Conservation (phyloP, 176 grass and related monocot genomes). For the Tillandsia leiboldiana region DNA sequence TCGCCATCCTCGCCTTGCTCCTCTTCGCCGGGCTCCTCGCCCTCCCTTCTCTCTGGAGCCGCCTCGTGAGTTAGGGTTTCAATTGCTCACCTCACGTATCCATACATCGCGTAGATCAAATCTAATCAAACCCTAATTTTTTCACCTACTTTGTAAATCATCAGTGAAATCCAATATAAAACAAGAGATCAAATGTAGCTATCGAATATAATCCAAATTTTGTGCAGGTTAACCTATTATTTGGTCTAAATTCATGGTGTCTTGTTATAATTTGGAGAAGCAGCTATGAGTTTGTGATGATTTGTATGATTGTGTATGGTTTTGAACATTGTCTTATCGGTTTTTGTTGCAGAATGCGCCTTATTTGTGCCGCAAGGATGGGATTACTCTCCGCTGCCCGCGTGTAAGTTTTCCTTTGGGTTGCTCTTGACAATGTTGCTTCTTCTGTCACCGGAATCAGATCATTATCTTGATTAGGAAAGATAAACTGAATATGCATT, state of each 20-base stretch:
- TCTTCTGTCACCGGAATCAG: no score
- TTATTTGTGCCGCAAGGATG: conserved; percentile 86
- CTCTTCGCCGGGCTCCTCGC: conserved; percentile 34
- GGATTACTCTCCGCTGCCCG: conserved; percentile 82
- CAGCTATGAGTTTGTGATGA: no score
- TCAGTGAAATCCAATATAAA: no score
- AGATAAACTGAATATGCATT: background rate
- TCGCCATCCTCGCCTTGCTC: conserved; percentile 47
- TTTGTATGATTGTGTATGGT: background rate
- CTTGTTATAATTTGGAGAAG: no score
- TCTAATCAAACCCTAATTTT: no score
- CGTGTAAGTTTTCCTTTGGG: conserved; percentile 26
- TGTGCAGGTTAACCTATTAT: no score
- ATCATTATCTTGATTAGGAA: conserved; percentile 1
- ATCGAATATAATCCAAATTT: no score
- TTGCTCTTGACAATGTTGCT: background rate
- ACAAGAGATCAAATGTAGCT: no score
- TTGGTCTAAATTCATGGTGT: no score
- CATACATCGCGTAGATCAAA: no score
- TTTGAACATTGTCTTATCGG: background rate
- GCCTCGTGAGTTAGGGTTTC: conserved; percentile 37
- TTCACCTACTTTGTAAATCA: no score
- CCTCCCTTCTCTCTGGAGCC: conserved; percentile 58
- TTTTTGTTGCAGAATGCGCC: conserved; percentile 49
- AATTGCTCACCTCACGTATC: no score